Evolutionary conservation across 2,329 filamentous ascomycete species (phyloP).

Genomic region (Colletotrichum echinochloae): DNA sequence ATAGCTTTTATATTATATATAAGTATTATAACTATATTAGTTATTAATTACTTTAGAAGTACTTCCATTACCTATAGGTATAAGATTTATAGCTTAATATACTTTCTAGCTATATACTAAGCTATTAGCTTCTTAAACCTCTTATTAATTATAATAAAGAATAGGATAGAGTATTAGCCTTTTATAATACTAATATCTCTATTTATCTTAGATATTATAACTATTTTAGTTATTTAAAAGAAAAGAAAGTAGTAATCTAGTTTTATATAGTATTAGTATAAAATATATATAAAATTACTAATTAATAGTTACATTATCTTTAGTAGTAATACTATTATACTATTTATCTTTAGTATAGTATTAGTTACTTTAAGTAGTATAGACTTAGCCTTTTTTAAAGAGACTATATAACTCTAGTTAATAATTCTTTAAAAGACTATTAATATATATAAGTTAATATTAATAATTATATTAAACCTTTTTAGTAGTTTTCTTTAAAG

Average conservation of each 20-base stretch:
- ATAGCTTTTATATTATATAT: background rate
- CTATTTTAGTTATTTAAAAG: background rate
- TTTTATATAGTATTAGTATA: background rate
- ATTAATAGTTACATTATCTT: background rate
- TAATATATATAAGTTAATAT: background rate
- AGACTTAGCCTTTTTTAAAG: background rate
- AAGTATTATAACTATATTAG: background rate
- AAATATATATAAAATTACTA: fast-evolving
- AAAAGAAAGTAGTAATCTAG: too few relatives aligned
- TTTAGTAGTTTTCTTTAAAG: background rate
- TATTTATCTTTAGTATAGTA: background rate
- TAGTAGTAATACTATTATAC: background rate
- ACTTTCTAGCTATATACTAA: background rate
- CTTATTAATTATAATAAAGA: background rate
- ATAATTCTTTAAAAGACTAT: background rate
- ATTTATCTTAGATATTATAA: background rate
- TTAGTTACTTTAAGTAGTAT: background rate
- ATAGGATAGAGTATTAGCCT: background rate
- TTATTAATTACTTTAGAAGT: too few relatives aligned
- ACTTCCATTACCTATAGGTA: background rate
- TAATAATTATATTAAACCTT: background rate
- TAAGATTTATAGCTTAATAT: too few relatives aligned
- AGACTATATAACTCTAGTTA: fast-evolving
- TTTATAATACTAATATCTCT: background rate
- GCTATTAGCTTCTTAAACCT: background rate